Evolutionary conservation across 192 early-diverging fungal genomes (phyloP).

Genomic region (Backusella macrospora): DNA sequence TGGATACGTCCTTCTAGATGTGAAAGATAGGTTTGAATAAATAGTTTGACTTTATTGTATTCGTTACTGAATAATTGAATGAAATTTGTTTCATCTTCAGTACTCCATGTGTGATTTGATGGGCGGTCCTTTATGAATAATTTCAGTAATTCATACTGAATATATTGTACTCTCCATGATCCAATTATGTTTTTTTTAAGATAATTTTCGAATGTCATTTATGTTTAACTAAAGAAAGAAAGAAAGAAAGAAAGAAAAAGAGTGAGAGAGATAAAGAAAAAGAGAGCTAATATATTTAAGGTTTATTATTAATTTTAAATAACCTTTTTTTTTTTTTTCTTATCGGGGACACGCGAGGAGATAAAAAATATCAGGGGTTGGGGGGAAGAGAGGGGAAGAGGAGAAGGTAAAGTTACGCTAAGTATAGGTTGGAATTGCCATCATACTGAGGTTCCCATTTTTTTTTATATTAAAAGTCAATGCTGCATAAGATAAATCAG

Average conservation of each 20-base stretch:
- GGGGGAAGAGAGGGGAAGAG: too few species aligned
- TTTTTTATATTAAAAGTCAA: background rate
- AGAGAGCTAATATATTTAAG: background rate
- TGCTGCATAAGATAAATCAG: background rate
- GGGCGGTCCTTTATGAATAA: conserved; percentile 24
- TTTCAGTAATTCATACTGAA: conserved; percentile 25
- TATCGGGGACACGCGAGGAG: background rate
- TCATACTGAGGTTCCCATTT: background rate
- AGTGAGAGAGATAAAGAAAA: too few species aligned
- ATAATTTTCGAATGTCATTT: conserved; percentile 87
- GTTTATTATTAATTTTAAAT: background rate
- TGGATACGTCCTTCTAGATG: conserved; percentile 71
- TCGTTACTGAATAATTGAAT: conserved; percentile 81
- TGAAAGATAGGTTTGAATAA: conserved; percentile 66
- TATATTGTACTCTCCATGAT: conserved; percentile 30
- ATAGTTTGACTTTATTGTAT: conserved; percentile 76
- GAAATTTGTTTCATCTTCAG: conserved; percentile 32
- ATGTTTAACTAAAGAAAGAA: background rate
- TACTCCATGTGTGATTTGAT: conserved; percentile 26
- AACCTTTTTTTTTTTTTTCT: background rate
- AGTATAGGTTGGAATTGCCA: background rate
- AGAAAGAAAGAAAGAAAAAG: too few species aligned
- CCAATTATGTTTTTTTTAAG: conserved; percentile 63
- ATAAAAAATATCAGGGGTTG: background rate
- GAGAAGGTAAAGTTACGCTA: background rate